A percentile compares a stretch with the other conserved stretches of the same genome.
Conservation (phyloP, 441 rosid species). For the Syzygium malaccense region DNA sequence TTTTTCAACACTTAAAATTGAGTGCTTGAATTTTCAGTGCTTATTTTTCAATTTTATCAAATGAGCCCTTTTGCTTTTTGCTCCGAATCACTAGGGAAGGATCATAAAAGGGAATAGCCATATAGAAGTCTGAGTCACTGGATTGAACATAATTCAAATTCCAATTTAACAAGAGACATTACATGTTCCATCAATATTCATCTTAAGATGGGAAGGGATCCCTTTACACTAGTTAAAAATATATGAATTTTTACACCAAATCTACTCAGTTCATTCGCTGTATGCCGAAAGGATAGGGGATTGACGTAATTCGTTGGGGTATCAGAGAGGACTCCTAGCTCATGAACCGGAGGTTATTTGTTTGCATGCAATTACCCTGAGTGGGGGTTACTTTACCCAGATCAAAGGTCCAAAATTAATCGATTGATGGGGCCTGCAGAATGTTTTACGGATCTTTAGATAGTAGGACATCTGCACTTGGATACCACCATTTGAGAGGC, state of each 20-base stretch:
- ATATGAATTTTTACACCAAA: neutral
- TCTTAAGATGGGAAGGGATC: neutral
- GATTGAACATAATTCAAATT: neutral
- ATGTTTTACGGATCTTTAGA: neutral
- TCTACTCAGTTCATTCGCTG: neutral
- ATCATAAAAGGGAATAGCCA: neutral
- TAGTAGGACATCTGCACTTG: neutral
- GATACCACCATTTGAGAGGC: neutral
- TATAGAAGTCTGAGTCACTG: neutral
- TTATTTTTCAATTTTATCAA: neutral
- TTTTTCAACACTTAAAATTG: neutral
- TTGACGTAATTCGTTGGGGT: neutral
- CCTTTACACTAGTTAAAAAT: neutral
- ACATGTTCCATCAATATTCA: neutral
- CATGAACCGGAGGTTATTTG: neutral
- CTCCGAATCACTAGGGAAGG: neutral
- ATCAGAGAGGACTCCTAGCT: neutral
- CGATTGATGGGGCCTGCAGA: neutral
- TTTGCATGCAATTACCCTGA: neutral
- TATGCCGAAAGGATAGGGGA: neutral
- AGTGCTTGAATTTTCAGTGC: neutral
- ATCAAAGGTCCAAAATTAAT: neutral
- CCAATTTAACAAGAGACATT: neutral
- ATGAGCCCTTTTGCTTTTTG: neutral
- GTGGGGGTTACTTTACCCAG: neutral